Evolutionary conservation across 768 basidiomycete species (phyloP).

Genomic region (Multifurca ochricompacta): DNA sequence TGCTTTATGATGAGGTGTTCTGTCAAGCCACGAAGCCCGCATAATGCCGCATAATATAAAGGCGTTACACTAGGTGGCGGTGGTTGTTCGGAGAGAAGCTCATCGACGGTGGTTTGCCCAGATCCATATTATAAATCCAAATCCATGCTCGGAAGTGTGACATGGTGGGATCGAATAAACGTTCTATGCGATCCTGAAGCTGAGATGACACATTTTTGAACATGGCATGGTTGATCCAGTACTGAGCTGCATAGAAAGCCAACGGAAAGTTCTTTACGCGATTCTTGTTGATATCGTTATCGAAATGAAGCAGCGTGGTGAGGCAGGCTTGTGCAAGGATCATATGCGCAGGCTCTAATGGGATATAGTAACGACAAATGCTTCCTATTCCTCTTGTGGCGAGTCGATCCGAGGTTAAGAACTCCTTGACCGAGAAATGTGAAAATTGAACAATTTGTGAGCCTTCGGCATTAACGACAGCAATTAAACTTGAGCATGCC

Average conservation of each 20-base stretch:
- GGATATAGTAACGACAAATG: not conserved
- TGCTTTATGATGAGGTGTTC: too few relatives aligned
- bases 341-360: too few relatives aligned
- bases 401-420: not conserved
- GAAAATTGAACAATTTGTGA: not conserved
- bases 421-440: too few relatives aligned
- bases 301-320: not conserved
- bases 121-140: too few relatives aligned
- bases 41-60: too few relatives aligned
- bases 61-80: not conserved
- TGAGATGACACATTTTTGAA: not conserved
- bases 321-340: not conserved
- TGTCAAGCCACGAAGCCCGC: not conserved
- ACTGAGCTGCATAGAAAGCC: not conserved
- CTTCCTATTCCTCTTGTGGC: not conserved
- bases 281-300: not conserved
- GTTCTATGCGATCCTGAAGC: not conserved
- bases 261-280: not conserved
- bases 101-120: too few relatives aligned
- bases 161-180: not conserved
- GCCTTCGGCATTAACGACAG: not conserved
- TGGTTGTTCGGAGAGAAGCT: not conserved
- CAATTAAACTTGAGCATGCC: not conserved
- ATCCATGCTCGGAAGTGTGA: not conserved
- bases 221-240: not conserved